Conservation (phyloP, 805 yeast genomes). For the Komagataella populi region DNA sequence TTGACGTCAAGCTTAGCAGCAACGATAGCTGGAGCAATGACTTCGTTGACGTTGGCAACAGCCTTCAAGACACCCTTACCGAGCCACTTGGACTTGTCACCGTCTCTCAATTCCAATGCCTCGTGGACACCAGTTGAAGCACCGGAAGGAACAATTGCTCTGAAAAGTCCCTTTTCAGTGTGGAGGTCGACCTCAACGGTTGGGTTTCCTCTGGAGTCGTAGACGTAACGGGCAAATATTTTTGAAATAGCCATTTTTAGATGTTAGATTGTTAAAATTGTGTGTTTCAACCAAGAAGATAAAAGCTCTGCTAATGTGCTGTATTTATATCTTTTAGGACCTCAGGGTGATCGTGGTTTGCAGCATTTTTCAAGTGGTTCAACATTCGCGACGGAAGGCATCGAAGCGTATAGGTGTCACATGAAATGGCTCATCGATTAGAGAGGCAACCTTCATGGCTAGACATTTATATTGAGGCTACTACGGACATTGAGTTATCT, state of each 20-base stretch:
- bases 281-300: not conserved
- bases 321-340: not conserved
- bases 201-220: conserved; percentile 99
- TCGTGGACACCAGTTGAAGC: conserved; percentile 99
- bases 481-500: not conserved
- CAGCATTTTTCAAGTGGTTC: not conserved
- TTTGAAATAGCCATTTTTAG: conserved; percentile 43
- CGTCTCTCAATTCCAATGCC: conserved; percentile 97
- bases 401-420: not conserved
- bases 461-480: not conserved
- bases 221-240: conserved; percentile 89
- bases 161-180: conserved; percentile 88
- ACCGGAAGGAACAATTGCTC: conserved; percentile 98
- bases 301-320: not conserved
- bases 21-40: conserved; percentile 89
- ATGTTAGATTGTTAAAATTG: not conserved
- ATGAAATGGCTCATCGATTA: not conserved
- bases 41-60: conserved; percentile 86
- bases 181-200: conserved; percentile 96
- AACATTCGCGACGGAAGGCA: not conserved
- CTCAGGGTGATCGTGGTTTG: not conserved
- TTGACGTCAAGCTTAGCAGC: conserved; percentile 71
- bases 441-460: not conserved
- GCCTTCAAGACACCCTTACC: conserved; percentile 99
- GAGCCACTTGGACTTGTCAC: conserved; percentile 93